Evolutionary conservation across 768 basidiomycete species (phyloP), one percentile per base, ranked within the genome.

Genomic region (Trametes villosa): DNA sequence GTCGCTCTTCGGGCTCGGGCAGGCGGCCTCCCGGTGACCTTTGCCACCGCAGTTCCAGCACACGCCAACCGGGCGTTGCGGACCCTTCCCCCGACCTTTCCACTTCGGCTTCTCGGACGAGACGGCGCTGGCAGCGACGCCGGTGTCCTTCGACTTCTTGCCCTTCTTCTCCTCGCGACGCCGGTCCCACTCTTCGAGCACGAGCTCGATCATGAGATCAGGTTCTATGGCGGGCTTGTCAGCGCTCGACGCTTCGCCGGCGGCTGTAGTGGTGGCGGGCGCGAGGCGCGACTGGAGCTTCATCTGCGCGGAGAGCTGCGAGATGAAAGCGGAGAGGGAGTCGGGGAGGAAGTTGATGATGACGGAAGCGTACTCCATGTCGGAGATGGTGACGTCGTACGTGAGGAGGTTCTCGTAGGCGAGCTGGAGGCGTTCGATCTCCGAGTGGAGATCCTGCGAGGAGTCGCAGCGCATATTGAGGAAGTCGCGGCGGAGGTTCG

Each of bases 401-500:
- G 41, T 53, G 27, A 53, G 26, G 9, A 60, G 24, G 15, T 60
- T 36, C 34, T 58, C 56, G 40, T 58, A 58, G 60, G 26, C 75
- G 31, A 13, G 73, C 71, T 6, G 15, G 15, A 34, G 33, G 33
- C 33, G 33, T 7, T 34, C 33, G 15, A 34, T 8, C 15, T 34
- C 15, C 8, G 15, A 8, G 33, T 34, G 33, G 33, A 34, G 33
- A 15, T 34, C 15, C 8, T 7, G 8, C 8, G 33, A 34, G 15
- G 33, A 15, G 33, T 34, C 15, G 8, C 7, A 34, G 8, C 15
- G 7, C 33, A 34, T 34, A 67, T 48, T 75, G 70, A 15, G 69
- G 50, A 59, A 52, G 26, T 52, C 34, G 72, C 58, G 68, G 74
- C 17, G 71, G 61, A 20, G 71, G 46, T 50, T 44, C 18, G 53